Percentiles rank a stretch among this genome's conserved stretches.
Evolutionary conservation across 164 flowering plant genomes (phyloP).

Genomic region (Chimonanthus salicifolius): DNA sequence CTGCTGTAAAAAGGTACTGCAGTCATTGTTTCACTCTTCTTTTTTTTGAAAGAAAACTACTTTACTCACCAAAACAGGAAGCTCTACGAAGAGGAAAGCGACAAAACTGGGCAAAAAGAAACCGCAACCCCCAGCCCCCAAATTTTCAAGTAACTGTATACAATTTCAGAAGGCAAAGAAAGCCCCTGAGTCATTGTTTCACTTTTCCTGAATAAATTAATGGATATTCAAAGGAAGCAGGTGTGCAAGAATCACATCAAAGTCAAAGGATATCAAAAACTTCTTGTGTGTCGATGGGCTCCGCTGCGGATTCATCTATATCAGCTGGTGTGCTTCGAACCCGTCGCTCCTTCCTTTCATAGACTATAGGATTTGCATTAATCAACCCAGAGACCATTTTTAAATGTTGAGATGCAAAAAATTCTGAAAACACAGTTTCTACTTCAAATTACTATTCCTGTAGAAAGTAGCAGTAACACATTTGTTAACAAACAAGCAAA

Average conservation of each 20-base stretch:
- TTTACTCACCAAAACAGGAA: too few relatives aligned
- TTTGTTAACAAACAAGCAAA: background rate
- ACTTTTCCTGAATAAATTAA: background rate
- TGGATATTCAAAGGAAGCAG: background rate
- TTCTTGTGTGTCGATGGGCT: constrained; percentile 72
- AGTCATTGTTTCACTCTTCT: too few relatives aligned
- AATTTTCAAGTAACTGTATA: too few relatives aligned
- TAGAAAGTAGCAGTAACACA: background rate
- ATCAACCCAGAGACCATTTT: constrained; percentile 59
- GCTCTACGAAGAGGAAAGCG: too few relatives aligned
- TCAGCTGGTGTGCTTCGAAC: constrained; percentile 26
- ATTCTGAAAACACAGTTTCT: background rate
- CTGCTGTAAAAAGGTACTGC: too few relatives aligned
- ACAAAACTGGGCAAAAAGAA: too few relatives aligned
- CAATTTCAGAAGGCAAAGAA: too few relatives aligned
- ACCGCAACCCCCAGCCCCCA: too few relatives aligned
- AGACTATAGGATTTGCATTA: constrained; percentile 75
- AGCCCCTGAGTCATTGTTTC: background rate
- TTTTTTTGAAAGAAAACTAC: too few relatives aligned
- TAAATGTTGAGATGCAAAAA: background rate
- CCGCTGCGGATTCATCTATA: constrained; percentile 55
- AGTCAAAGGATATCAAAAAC: constrained; percentile 77
- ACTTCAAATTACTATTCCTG: background rate
- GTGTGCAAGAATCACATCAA: background rate
- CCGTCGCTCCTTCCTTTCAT: constrained; percentile 67